Conservation (phyloP, 1,139 yeast genomes). For the Kodamaea plutei region DNA sequence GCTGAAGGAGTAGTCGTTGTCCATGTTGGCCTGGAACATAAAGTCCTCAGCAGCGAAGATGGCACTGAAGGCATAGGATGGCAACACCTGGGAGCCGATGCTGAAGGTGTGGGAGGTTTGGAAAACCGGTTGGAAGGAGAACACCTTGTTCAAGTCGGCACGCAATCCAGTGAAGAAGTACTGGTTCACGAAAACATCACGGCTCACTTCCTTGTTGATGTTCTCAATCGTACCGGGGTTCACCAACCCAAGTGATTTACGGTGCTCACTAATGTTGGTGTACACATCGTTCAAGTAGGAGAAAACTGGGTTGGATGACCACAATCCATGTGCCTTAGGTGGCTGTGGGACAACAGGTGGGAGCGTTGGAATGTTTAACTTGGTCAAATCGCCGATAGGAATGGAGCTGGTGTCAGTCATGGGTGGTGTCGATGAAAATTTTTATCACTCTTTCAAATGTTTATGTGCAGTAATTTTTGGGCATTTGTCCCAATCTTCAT, state of each 20-base stretch:
- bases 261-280: constrained; percentile 67
- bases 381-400: constrained; percentile 51
- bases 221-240: constrained; percentile 97
- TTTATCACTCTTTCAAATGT: too few species aligned
- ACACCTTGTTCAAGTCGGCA: constrained; percentile 93
- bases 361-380: constrained; percentile 51
- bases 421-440: constrained; percentile 5
- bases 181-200: constrained; percentile 87
- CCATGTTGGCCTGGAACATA: constrained; percentile 88
- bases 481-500: too few species aligned
- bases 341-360: constrained; percentile 53
- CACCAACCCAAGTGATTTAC: constrained; percentile 73
- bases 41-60: constrained; percentile 83
- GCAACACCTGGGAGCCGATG: constrained; percentile 80
- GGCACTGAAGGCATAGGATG: constrained; percentile 90
- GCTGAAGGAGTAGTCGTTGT: constrained; percentile 77
- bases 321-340: constrained; percentile 54
- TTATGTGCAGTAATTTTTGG: too few species aligned
- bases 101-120: constrained; percentile 95
- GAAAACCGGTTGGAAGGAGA: constrained; percentile 89
- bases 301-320: constrained; percentile 85
- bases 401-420: constrained; percentile 22
- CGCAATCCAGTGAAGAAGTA: constrained; percentile 94
- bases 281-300: constrained; percentile 77
- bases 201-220: constrained; percentile 85